Percentiles rank a stretch among this genome's conserved stretches.
Conservation (phyloP, 345 rosid genomes). For the Raphanus sativus region DNA sequence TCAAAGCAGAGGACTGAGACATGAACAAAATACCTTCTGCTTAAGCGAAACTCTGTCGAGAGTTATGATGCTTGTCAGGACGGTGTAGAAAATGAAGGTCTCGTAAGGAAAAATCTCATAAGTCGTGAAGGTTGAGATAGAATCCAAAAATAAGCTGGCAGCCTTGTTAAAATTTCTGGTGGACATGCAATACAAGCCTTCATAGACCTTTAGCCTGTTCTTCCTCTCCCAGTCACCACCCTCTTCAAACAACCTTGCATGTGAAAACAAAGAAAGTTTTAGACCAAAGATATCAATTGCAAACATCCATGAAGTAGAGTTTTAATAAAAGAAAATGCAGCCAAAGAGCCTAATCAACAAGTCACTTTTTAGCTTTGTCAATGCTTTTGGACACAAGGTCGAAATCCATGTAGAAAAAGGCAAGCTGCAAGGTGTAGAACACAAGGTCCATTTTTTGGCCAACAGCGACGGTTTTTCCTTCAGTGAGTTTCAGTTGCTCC, state of each 20-base stretch:
- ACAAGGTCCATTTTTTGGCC: conserved; percentile 99
- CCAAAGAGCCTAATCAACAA: conserved; percentile 3
- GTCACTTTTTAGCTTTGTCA: conserved; percentile 98
- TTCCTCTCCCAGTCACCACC: conserved; percentile 99
- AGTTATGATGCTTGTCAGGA: conserved; percentile 89
- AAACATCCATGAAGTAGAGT: conserved; percentile 2
- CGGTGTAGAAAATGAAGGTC: conserved; percentile 94
- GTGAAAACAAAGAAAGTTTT: not conserved
- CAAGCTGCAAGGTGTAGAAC: conserved; percentile 81
- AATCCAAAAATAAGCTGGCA: conserved; percentile 83
- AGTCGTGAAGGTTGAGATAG: conserved; percentile 97
- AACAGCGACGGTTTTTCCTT: conserved; percentile 96
- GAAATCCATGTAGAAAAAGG: conserved; percentile 93
- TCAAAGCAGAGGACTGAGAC: not conserved
- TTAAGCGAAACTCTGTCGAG: conserved; percentile 93
- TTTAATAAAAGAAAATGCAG: too few species aligned
- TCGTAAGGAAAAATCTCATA: conserved; percentile 94
- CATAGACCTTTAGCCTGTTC: conserved; percentile 94
- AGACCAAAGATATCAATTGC: not conserved
- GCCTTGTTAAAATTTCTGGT: conserved; percentile 91
- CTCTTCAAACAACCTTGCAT: conserved; percentile 90
- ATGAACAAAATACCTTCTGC: conserved; percentile 67
- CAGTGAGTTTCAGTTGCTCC: conserved; percentile 92
- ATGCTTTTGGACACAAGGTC: conserved; percentile 91
- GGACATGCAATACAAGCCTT: conserved; percentile 92